Evolutionary conservation across 495 filamentous ascomycete genomes (phyloP).

Genomic region (Penicillium maclennaniae): DNA sequence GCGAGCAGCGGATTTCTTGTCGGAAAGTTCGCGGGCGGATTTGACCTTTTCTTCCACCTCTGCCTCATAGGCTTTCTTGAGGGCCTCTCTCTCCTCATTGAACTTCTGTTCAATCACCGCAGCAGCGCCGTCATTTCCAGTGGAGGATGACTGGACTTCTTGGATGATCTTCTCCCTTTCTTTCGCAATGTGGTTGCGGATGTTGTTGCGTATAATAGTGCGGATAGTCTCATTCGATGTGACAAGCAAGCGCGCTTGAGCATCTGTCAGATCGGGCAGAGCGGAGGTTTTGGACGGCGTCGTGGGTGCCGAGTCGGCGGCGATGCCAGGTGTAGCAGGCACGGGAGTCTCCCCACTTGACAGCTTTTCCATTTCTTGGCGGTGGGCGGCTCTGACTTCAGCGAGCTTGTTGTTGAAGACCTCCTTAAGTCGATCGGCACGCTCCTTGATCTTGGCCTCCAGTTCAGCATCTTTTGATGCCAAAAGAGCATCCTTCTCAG

Average conservation of each 20-base stretch:
- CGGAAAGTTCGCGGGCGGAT: slow-evolving; percentile 41
- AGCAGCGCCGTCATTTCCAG: slow-evolving; percentile 6
- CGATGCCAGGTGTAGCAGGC: slow-evolving; percentile 31
- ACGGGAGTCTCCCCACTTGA: slow-evolving; percentile 53
- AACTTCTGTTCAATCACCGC: slow-evolving; percentile 47
- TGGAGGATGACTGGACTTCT: slow-evolving; percentile 29
- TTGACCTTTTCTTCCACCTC: slow-evolving; percentile 41
- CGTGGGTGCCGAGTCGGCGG: slow-evolving; percentile 30
- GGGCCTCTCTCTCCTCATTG: slow-evolving; percentile 53
- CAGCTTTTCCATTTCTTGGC: slow-evolving; percentile 60
- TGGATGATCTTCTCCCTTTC: slow-evolving; percentile 57
- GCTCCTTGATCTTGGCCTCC: slow-evolving; percentile 58
- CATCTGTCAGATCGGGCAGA: slow-evolving; percentile 46
- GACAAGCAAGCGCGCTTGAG: slow-evolving; percentile 62
- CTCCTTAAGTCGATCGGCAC: slow-evolving; percentile 70
- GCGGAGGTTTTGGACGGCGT: slow-evolving; percentile 34
- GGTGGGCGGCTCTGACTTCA: slow-evolving; percentile 54
- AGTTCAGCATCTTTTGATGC: slow-evolving; percentile 39
- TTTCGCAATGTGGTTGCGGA: slow-evolving; percentile 53
- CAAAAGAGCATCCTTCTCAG: slow-evolving; percentile 41
- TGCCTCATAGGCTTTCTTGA: slow-evolving; percentile 55
- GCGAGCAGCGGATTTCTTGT: slow-evolving; percentile 64
- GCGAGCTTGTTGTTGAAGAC: slow-evolving; percentile 64
- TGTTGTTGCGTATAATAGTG: slow-evolving; percentile 63
- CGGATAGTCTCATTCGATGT: slow-evolving; percentile 60